Evolutionary conservation across 768 basidiomycete species (phyloP), one percentile per base, ranked within the genome.

Genomic region (Lactifluus rugatus): DNA sequence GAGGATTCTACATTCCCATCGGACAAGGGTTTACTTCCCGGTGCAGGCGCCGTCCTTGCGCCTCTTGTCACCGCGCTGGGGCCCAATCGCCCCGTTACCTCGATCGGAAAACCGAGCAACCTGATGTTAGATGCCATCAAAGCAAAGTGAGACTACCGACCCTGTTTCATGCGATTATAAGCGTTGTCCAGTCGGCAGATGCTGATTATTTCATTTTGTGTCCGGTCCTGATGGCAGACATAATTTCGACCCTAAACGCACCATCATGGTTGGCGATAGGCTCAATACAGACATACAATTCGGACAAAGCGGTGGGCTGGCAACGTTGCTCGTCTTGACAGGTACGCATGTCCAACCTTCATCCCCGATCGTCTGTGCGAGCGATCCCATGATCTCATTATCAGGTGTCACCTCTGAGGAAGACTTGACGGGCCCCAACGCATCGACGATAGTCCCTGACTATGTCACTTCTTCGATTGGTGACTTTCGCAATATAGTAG

Each of bases 221-320:
- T 23, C 19, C 32, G 14, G 48, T 54, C 32, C 2, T 44, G 28
- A 36, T 54, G 53, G 13, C 62, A 96, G 93, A 71, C 83, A 94
- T 64, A 70, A 88, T 48, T 93, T 91, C 69, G 88, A 98, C 71
- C 90, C 90, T 44, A 74, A 78, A 60, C 76, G 84, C 52, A 93
- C 94, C 16, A 83, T 98, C 69, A 97, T 99, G 92, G 78, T 98
- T 46, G 95, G 95, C 42, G 95, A 99, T 73, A 82, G 95, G 60
- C 78, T 99, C 63, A 87, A 90, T 69, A 98, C 96, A 5, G 95
- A 99, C 71, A 97, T 99, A 65, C 72, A 88, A 52, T 99, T 98
- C 66, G 96, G 95, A 50, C 79, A 89, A 68, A 80, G 81, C 47
- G 91, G 92, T 42, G 91, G 91, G 26, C 77, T 96, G 21, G 71